These are phyloP conservation scores for Ceratocystis papillata DNA, from an alignment of 2,329 filamentous ascomycete genomes.

Conservation along the genomic window DNA sequence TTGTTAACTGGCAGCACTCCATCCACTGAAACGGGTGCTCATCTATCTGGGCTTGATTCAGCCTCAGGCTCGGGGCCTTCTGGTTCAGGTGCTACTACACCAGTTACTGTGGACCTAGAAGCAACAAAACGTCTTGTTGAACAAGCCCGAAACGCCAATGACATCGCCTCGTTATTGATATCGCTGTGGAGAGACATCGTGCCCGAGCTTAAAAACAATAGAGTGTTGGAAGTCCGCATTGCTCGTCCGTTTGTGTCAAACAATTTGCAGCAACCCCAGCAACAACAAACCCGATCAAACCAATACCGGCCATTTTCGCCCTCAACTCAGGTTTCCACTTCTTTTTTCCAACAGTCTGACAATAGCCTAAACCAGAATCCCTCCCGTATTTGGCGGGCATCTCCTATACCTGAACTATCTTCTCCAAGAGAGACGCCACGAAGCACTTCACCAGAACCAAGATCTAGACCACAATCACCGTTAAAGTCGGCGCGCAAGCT, in stretches of 20 bases:
- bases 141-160: conserved; percentile 48
- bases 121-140: conserved; percentile 33
- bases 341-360: conserved; percentile 3
- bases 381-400: not conserved
- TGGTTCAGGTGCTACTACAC: not conserved
- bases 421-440: not conserved
- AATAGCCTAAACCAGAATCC: not conserved
- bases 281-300: not conserved
- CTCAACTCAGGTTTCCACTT: not conserved
- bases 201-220: conserved; percentile 19
- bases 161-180: conserved; percentile 55
- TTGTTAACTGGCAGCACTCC: conserved; percentile 41
- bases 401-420: conserved; percentile 12
- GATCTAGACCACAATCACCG: conserved; percentile 8
- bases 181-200: conserved; percentile 49
- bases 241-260: conserved; percentile 15
- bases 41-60: not conserved
- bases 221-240: conserved; percentile 18
- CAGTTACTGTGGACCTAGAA: conserved; percentile 5
- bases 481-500: conserved; percentile 12
- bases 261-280: conserved; percentile 9
- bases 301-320: conserved; percentile 10
- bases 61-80: not conserved
- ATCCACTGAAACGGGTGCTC: not conserved
- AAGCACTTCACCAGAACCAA: not conserved